These are phyloP conservation scores for Aspergillus sergii DNA, from an alignment of 2,329 filamentous ascomycete species.

Conservation along the genomic window DNA sequence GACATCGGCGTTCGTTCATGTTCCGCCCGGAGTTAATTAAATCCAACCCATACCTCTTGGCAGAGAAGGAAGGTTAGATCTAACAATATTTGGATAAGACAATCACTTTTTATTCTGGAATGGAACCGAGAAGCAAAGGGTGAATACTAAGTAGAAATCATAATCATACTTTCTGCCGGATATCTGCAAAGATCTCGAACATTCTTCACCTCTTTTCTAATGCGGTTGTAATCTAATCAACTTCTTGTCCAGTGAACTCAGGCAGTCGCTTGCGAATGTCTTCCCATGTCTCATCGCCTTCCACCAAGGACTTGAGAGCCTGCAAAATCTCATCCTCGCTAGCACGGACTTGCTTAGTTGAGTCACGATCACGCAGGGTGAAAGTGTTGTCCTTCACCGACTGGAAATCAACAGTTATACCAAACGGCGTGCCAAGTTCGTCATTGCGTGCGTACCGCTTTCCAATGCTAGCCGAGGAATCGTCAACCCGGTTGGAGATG, in stretches of 20 bases:
- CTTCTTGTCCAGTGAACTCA: conserved; percentile 76
- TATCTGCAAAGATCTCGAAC: neutral
- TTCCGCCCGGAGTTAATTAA: neutral
- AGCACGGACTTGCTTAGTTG: conserved; percentile 85
- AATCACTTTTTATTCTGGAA: neutral
- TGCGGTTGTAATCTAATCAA: conserved; percentile 43
- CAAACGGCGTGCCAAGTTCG: conserved; percentile 90
- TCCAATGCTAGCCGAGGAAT: conserved; percentile 88
- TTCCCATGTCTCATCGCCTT: conserved; percentile 66
- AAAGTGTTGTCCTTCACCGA: conserved; percentile 83
- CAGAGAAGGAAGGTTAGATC: neutral
- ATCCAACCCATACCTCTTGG: neutral
- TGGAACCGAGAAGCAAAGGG: neutral
- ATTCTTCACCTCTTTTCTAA: neutral
- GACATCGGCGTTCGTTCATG: neutral
- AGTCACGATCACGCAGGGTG: conserved; percentile 88
- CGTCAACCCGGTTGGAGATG: conserved; percentile 83
- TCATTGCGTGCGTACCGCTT: conserved; percentile 95
- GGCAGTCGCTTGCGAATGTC: conserved; percentile 79
- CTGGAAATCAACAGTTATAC: conserved; percentile 95
- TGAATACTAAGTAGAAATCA: neutral
- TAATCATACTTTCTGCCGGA: neutral
- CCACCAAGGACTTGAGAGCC: conserved; percentile 67
- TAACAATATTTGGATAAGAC: neutral
- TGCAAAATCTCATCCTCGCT: conserved; percentile 77